Conservation (phyloP, 176 grass and related monocot species). For the Alloteropsis semialata region DNA sequence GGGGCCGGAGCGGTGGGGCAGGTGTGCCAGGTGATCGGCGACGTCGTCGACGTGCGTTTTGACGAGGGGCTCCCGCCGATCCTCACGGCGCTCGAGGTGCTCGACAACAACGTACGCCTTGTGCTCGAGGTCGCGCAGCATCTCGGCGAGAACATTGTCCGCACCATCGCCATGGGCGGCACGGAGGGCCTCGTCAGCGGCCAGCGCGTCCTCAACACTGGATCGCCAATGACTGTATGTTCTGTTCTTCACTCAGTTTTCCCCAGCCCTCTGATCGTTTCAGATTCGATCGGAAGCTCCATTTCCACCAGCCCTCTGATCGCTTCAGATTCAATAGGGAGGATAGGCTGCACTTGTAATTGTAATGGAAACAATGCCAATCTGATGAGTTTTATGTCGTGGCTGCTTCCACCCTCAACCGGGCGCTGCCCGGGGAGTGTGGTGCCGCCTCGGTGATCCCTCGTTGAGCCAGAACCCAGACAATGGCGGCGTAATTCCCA, state of each 20-base stretch:
- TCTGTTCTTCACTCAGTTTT: not conserved
- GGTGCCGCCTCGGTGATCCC: no score
- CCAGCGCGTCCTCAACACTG: constrained; percentile 92
- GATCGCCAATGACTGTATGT: constrained; percentile 82
- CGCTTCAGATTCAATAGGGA: no score
- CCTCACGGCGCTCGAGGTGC: constrained; percentile 91
- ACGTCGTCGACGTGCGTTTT: constrained; percentile 93
- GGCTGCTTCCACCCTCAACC: no score
- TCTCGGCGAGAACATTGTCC: constrained; percentile 88
- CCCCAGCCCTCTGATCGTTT: not conserved
- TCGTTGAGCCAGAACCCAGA: no score
- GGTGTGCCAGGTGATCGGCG: constrained; percentile 97
- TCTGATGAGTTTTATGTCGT: not conserved
- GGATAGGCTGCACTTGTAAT: not conserved
- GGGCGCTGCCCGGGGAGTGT: no score
- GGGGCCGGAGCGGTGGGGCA: constrained; percentile 80
- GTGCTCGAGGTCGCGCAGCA: constrained; percentile 96
- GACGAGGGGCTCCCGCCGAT: constrained; percentile 88
- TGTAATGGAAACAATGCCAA: not conserved
- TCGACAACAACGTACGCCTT: constrained; percentile 89
- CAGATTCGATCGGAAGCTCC: not conserved
- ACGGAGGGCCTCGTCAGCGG: constrained; percentile 93
- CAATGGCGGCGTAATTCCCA: no score
- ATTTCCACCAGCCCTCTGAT: not conserved
- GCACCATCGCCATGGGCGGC: constrained; percentile 97